phyloP scores from a whole-genome alignment of 768 basidiomycete genomes.

The Hericium rajendrae region DNA sequence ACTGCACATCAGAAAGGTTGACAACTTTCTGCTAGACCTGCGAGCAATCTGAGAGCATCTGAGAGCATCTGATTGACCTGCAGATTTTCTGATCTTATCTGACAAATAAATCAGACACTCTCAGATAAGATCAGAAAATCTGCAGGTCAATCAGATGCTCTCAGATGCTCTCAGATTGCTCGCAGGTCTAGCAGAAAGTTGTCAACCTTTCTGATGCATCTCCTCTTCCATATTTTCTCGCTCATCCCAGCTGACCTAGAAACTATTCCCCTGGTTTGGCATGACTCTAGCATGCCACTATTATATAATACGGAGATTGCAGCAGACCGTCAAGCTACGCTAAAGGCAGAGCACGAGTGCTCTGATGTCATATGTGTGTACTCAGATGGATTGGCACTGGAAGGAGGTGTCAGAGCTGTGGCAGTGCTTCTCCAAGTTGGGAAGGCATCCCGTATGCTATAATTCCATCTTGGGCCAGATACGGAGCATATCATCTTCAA shows the following conservation, averaged over 20 bases:
- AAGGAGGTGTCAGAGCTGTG: not conserved
- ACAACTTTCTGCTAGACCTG: no score
- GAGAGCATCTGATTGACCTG: no score
- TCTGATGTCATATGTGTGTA: not conserved
- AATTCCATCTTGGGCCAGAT: not conserved
- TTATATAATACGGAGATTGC: not conserved
- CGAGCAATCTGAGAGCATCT: no score
- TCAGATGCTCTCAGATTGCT: no score
- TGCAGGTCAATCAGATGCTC: no score
- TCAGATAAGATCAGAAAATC: no score
- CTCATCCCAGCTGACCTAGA: not conserved
- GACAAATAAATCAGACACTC: no score
- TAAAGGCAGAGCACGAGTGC: not conserved
- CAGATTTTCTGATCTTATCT: no score
- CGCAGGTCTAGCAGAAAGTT: no score
- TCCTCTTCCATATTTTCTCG: conserved; percentile 1
- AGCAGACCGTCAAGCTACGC: not conserved
- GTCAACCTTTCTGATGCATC: no score
- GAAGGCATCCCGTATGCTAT: not conserved
- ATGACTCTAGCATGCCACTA: not conserved
- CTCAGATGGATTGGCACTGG: not conserved
- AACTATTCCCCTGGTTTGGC: not conserved
- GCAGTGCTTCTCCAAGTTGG: not conserved
- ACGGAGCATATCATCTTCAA: conserved; percentile 21
- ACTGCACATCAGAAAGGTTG: no score